Evolutionary conservation across 2,329 filamentous ascomycete genomes (phyloP).

Genomic region (Penicillium vulpinum): DNA sequence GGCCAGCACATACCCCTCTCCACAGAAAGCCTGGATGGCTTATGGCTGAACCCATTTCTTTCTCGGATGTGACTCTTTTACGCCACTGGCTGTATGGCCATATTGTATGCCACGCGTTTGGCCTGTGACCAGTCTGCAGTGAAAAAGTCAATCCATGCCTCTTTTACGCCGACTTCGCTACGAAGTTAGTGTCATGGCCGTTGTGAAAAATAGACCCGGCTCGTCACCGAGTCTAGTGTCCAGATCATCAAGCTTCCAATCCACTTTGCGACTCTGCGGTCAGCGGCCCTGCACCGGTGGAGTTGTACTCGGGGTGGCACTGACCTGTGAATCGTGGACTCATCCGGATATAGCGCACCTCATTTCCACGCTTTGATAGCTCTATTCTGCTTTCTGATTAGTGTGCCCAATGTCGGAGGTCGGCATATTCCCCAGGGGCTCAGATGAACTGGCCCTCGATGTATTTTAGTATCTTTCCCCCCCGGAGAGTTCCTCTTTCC

Average conservation of each 20-base stretch:
- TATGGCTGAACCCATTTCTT: neutral
- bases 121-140: neutral
- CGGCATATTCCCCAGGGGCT: slow-evolving; percentile 2
- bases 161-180: neutral
- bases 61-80: neutral
- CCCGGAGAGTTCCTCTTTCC: slow-evolving; percentile 7
- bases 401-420: slow-evolving; percentile 7
- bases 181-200: neutral
- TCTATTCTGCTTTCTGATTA: slow-evolving; percentile 7
- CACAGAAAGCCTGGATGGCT: neutral
- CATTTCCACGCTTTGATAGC: slow-evolving; percentile 7
- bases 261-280: neutral
- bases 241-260: neutral
- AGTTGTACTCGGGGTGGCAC: neutral
- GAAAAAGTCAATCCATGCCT: neutral
- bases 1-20: neutral
- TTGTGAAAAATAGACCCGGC: neutral
- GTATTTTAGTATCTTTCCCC: slow-evolving; percentile 7
- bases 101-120: neutral
- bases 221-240: neutral
- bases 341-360: slow-evolving; percentile 1
- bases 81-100: neutral
- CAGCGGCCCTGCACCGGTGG: neutral
- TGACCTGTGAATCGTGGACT: neutral
- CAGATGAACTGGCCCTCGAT: neutral